Evolutionary conservation across 129 eudicot species (phyloP), one percentile per base, ranked within the genome.

Genomic region (Mikania micrantha): DNA sequence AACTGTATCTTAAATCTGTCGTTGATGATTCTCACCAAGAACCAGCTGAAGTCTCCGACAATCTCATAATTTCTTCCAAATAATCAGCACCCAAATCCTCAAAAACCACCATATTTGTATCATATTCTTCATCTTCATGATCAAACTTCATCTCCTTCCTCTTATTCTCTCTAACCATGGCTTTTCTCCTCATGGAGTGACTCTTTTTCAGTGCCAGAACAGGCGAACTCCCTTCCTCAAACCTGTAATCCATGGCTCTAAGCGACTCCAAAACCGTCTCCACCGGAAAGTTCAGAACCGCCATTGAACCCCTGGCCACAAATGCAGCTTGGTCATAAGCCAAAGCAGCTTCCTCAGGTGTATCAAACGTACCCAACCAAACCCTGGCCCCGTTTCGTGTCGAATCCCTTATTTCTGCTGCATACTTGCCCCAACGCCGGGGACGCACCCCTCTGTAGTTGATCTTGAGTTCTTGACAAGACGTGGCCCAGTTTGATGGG

Each of bases 311-410:
- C 7, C 85, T 72, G 41, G 80, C 67, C 13, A 80, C 77, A 42
- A 80, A 80, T 25, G 89, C 85, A 8, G 85, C 89, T 72, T 84
- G 85, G 17, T 84, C 89, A 59, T 84, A 84, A 0, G 85, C 89
- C 56, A 84, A 63, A 22, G 89, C 89, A 9, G 85, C 89, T 39
- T 65, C 85, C 41, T 84, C 83, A 27, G 85, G 77, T 3, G 81
- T 77, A 71, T 80, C 65, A 27, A 84, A 84, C 31, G 89, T 84
- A n/a, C 89, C 89, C 72, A 84, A 64, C 89, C 89, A 84, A 27
- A 84, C 89, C 75, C 89, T 62, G 53, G 73, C 81, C 5, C 85
- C 67, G 28, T 84, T 80, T 65, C 89, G 66, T 0, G 89, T 80
- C 8, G 87, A 82, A 27, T 82, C 87, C 47, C 87, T 54, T 66